phyloP scores from a whole-genome alignment of 192 early-diverging fungal species.

The Coemansia sp. region DNA sequence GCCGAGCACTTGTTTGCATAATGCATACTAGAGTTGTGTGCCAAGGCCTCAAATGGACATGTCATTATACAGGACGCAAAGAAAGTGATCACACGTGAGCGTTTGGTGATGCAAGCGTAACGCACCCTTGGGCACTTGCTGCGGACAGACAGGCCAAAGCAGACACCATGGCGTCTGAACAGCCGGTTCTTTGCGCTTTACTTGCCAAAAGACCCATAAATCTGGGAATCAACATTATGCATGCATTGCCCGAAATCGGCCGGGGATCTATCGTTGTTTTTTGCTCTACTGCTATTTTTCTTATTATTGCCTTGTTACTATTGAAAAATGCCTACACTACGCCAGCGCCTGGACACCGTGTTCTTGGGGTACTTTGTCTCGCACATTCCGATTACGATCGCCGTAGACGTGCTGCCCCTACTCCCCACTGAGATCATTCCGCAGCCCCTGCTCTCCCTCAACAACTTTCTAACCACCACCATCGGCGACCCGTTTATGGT shows the following conservation, averaged over 20 bases:
- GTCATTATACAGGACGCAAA: not conserved
- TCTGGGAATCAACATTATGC: not conserved
- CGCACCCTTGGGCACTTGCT: not conserved
- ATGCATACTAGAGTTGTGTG: not conserved
- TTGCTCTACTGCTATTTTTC: not conserved
- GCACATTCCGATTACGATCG: conserved; percentile 70
- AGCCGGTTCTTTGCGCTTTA: not conserved
- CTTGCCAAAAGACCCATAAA: not conserved
- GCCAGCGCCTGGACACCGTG: conserved; percentile 56
- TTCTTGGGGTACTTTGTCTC: conserved; percentile 67
- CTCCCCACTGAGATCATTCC: conserved; percentile 48
- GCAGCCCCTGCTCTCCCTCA: conserved; percentile 30
- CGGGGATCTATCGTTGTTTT: not conserved
- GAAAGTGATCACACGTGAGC: not conserved
- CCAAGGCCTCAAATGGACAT: not conserved
- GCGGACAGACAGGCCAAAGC: not conserved
- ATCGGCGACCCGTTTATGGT: conserved; percentile 67
- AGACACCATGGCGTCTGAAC: too few species aligned
- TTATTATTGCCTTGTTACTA: not conserved
- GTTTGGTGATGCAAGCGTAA: not conserved
- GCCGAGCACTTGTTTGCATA: too few species aligned
- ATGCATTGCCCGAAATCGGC: too few species aligned
- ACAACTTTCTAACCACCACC: conserved; percentile 52
- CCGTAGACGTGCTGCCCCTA: conserved; percentile 61
- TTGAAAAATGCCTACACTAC: conserved; percentile 6